These are phyloP conservation scores for Botrytis tulipae DNA, from an alignment of 2,329 filamentous ascomycete genomes.

Conservation along the genomic window DNA sequence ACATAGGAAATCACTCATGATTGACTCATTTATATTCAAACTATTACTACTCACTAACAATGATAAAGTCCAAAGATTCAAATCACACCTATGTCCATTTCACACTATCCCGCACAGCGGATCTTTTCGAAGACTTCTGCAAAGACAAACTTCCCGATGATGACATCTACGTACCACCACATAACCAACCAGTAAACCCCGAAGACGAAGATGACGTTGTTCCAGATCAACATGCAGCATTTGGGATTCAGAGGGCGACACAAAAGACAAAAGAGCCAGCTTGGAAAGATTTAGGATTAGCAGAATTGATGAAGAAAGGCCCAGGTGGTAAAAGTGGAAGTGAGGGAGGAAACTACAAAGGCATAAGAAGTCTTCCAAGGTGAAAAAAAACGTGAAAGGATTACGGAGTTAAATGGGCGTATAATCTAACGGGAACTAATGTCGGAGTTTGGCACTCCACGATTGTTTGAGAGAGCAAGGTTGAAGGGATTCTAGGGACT, in stretches of 20 bases:
- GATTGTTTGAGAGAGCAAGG: neutral
- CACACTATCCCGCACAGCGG: conserved; percentile 67
- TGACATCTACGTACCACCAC: conserved; percentile 77
- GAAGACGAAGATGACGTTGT: conserved; percentile 89
- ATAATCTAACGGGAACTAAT: neutral
- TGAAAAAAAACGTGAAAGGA: conserved; percentile 15
- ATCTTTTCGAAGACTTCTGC: conserved; percentile 77
- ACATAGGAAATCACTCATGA: neutral
- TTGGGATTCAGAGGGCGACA: conserved; percentile 79
- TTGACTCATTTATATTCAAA: neutral
- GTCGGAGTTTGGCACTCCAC: neutral
- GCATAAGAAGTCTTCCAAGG: conserved; percentile 30
- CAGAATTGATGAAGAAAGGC: conserved; percentile 65
- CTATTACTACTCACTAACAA: neutral
- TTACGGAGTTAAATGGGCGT: neutral
- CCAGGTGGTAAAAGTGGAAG: conserved; percentile 34
- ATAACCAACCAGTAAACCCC: conserved; percentile 79
- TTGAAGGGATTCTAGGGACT: neutral
- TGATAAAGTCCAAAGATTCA: conserved; percentile 60
- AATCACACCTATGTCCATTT: conserved; percentile 75
- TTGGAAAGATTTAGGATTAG: conserved; percentile 78
- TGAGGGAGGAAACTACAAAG: conserved; percentile 20
- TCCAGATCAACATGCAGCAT: conserved; percentile 83
- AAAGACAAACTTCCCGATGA: conserved; percentile 69
- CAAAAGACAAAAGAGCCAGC: conserved; percentile 68